A percentile compares a stretch with the other conserved stretches of the same genome.
Conservation (phyloP, 306 rosid species). For the Corylus heterophylla region DNA sequence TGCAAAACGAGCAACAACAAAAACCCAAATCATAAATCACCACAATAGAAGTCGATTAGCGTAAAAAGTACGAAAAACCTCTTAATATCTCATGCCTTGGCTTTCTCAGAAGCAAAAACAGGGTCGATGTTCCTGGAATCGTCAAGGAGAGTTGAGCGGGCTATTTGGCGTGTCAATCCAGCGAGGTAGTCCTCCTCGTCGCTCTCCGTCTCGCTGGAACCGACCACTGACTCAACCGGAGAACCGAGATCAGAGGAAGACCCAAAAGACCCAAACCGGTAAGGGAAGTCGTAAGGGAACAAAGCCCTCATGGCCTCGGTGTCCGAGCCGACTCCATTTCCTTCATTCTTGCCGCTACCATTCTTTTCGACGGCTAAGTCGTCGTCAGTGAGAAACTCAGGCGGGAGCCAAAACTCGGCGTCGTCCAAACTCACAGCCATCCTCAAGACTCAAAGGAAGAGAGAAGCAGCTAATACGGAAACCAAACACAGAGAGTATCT, state of each 20-base stretch:
- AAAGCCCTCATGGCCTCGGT: background rate
- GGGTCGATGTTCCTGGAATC: conserved; percentile 7
- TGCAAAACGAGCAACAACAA: background rate
- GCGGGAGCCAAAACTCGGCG: conserved; percentile 79
- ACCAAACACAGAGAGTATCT: background rate
- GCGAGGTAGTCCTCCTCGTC: conserved; percentile 70
- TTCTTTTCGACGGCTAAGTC: conserved; percentile 13
- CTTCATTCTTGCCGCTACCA: background rate
- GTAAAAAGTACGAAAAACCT: background rate
- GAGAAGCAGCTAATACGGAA: background rate
- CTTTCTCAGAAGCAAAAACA: conserved; percentile 14
- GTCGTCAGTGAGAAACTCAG: conserved; percentile 68
- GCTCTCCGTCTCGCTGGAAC: conserved; percentile 78
- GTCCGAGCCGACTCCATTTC: background rate
- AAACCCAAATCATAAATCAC: conserved; percentile 1
- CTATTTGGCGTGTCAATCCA: conserved; percentile 58
- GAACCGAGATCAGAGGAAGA: conserved; percentile 49
- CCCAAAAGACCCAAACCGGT: conserved; percentile 28
- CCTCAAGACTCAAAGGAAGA: background rate
- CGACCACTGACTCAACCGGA: conserved; percentile 54
- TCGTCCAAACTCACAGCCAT: conserved; percentile 65
- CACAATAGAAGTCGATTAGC: background rate
- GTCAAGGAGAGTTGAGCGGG: conserved; percentile 47
- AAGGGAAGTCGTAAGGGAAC: conserved; percentile 41
- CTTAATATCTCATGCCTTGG: conserved; percentile 35